Percentiles rank a stretch among this genome's conserved stretches.
Evolutionary conservation across 2,329 filamentous ascomycete genomes (phyloP).

Genomic region (Sporothrix sp.): DNA sequence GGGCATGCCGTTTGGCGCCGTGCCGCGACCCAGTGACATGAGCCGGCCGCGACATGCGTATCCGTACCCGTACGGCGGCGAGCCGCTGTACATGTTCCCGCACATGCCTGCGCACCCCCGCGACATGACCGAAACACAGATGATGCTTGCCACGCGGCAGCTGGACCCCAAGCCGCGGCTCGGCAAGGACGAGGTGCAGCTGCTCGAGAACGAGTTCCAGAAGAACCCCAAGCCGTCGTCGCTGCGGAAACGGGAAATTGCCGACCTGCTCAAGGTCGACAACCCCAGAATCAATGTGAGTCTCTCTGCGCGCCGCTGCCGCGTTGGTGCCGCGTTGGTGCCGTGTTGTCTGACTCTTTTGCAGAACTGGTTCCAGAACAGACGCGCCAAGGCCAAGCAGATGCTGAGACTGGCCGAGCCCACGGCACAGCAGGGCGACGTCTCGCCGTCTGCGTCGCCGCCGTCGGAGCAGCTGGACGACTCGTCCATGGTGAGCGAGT

Average conservation of each 20-base stretch:
- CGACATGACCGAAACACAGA: constrained; percentile 18
- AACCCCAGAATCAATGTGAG: constrained; percentile 53
- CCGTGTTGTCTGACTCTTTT: constrained; percentile 15
- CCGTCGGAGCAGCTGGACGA: constrained; percentile 24
- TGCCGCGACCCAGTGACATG: neutral
- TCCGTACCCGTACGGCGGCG: constrained; percentile 13
- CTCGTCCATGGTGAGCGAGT: constrained; percentile 22
- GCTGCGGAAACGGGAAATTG: constrained; percentile 50
- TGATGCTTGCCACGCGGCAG: constrained; percentile 21
- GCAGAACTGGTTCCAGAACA: constrained; percentile 63
- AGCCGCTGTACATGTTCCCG: constrained; percentile 7
- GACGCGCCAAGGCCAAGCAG: constrained; percentile 55
- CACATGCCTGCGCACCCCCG: constrained; percentile 17
- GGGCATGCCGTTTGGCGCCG: constrained; percentile 4
- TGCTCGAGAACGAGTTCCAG: constrained; percentile 51
- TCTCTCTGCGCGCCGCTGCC: neutral
- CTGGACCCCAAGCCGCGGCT: constrained; percentile 42
- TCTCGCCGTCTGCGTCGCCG: constrained; percentile 27
- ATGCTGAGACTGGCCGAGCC: constrained; percentile 44
- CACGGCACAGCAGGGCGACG: constrained; percentile 30
- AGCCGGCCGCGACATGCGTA: constrained; percentile 4
- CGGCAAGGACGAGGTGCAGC: constrained; percentile 49
- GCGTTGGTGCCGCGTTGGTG: neutral
- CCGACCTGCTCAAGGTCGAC: constrained; percentile 53
- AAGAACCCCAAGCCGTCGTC: constrained; percentile 57